These are phyloP conservation scores for Phytomonas francai DNA, from an alignment of 208 protist species.

Conservation along the genomic window DNA sequence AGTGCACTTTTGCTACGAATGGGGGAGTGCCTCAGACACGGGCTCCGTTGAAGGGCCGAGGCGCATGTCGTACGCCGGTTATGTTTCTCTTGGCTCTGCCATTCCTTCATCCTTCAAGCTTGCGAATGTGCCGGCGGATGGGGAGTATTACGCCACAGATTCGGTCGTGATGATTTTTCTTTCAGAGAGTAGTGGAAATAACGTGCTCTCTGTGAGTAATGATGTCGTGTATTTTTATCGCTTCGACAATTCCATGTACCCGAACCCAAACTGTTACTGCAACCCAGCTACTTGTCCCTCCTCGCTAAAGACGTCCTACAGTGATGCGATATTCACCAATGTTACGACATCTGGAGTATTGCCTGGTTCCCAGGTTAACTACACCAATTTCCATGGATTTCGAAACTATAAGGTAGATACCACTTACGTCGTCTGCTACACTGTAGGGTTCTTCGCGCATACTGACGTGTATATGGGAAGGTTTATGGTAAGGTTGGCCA, in stretches of 20 bases:
- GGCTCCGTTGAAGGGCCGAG: slow-evolving; percentile 11
- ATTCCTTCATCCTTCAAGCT: slow-evolving; percentile 39
- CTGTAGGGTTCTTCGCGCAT: neutral
- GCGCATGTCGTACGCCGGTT: slow-evolving; percentile 54
- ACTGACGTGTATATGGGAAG: slow-evolving; percentile 60
- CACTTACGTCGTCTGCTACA: slow-evolving; percentile 80
- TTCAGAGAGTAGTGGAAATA: slow-evolving; percentile 38
- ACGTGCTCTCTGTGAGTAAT: slow-evolving; percentile 16
- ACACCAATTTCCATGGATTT: slow-evolving; percentile 52
- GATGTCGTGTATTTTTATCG: slow-evolving; percentile 80
- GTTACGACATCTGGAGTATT: neutral
- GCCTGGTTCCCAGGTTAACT: slow-evolving; percentile 19
- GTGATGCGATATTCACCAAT: slow-evolving; percentile 1
- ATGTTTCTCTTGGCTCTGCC: slow-evolving; percentile 19
- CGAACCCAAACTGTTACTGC: slow-evolving; percentile 70
- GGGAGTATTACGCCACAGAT: neutral
- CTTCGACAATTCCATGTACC: slow-evolving; percentile 28
- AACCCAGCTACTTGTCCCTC: slow-evolving; percentile 37
- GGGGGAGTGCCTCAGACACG: slow-evolving; percentile 14
- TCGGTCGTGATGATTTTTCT: slow-evolving; percentile 16
- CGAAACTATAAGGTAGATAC: slow-evolving; percentile 47
- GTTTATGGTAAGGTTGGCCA: slow-evolving; percentile 50
- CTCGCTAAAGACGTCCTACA: slow-evolving; percentile 29
- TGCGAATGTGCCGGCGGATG: slow-evolving; percentile 12
- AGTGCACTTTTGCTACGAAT: slow-evolving; percentile 75